Percentiles rank a stretch among this genome's conserved stretches.
phyloP scores from a whole-genome alignment of 148 eudicot genomes.

The Rhododendron griersonianum region DNA sequence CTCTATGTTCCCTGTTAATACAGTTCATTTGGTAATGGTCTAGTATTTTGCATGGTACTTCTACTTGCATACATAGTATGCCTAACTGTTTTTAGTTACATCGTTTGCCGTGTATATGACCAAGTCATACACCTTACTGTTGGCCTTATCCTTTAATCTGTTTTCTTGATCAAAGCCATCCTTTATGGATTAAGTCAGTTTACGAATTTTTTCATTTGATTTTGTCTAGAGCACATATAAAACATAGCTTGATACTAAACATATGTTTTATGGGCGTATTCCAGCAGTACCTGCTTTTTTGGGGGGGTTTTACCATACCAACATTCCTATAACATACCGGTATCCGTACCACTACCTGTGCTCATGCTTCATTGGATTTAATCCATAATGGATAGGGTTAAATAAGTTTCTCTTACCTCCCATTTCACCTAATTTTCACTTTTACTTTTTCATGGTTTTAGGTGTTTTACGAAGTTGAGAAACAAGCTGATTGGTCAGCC shows the following conservation, averaged over 20 bases:
- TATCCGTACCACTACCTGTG: background rate
- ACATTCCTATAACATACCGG: background rate
- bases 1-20: background rate
- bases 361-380: background rate
- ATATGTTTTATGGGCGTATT: background rate
- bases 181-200: background rate
- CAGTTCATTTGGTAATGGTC: background rate
- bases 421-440: background rate
- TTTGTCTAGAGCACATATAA: background rate
- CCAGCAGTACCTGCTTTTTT: background rate
- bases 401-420: background rate
- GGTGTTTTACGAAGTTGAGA: constrained; percentile 71
- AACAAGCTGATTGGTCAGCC: constrained; percentile 68
- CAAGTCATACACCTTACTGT: background rate
- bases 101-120: background rate
- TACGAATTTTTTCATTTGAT: background rate
- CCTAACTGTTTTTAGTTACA: background rate
- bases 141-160: background rate
- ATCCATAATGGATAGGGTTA: background rate
- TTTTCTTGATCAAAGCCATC: background rate
- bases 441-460: constrained; percentile 16
- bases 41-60: background rate
- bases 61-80: background rate
- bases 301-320: background rate
- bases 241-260: background rate